Evolutionary conservation across 257 asterid genomes (phyloP).

Genomic region (Solanum appendiculatum): DNA sequence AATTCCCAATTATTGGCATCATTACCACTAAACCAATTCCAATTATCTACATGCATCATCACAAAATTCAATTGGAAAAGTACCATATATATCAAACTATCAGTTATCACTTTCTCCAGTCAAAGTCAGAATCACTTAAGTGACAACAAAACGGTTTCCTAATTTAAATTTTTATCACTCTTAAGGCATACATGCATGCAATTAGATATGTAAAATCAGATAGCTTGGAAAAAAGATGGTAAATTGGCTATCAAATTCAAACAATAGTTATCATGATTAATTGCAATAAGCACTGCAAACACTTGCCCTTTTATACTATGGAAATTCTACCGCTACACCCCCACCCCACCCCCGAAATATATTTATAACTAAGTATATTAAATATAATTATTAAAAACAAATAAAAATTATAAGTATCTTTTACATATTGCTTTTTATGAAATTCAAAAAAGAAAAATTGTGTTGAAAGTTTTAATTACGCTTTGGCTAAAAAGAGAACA

Average conservation of each 20-base stretch:
- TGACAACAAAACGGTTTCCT: too few species aligned
- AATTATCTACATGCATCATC: slow-evolving; percentile 23
- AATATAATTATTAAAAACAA: too few species aligned
- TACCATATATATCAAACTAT: background rate
- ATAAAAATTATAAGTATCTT: background rate
- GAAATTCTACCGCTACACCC: too few species aligned
- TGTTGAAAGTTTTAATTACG: background rate
- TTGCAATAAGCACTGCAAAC: background rate
- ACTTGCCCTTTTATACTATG: background rate
- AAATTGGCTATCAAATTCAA: too few species aligned
- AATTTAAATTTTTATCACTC: too few species aligned
- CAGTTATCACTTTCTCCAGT: background rate
- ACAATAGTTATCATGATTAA: background rate
- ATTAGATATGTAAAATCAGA: too few species aligned
- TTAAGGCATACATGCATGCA: too few species aligned
- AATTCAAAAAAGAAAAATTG: too few species aligned
- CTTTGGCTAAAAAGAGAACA: background rate
- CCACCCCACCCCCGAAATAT: too few species aligned
- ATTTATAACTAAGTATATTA: background rate
- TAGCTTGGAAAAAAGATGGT: too few species aligned
- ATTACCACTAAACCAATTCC: slow-evolving; percentile 40
- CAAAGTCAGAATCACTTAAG: too few species aligned
- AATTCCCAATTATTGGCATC: slow-evolving; percentile 50
- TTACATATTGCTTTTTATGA: too few species aligned
- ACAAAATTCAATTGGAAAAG: background rate